These are phyloP conservation scores for Coemansia reversa DNA, from an alignment of 192 early-diverging fungal genomes.

Conservation along the genomic window DNA sequence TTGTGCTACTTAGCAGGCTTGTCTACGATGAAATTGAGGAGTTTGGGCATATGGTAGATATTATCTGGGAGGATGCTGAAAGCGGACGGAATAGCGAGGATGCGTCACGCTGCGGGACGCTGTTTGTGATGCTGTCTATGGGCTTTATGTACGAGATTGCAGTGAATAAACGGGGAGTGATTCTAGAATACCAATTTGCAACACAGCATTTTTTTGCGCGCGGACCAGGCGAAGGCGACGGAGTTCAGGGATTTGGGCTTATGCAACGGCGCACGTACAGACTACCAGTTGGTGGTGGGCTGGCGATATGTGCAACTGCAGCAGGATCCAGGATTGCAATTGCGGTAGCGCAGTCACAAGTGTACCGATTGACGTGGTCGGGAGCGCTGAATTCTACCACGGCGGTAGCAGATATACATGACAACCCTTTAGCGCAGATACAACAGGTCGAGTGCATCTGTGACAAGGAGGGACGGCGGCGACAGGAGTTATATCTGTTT, in stretches of 20 bases:
- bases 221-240: constrained; percentile 48
- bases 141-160: constrained; percentile 41
- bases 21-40: constrained; percentile 25
- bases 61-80: constrained; percentile 25
- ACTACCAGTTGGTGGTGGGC: constrained; percentile 19
- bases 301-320: constrained; percentile 24
- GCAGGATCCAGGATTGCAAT: constrained; percentile 15
- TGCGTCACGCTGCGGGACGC: constrained; percentile 4
- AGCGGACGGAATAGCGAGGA: neutral
- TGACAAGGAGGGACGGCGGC: constrained; percentile 3
- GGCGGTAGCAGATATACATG: constrained; percentile 17
- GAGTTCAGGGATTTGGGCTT: constrained; percentile 26
- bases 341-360: constrained; percentile 24
- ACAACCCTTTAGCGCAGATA: constrained; percentile 22
- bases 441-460: constrained; percentile 16
- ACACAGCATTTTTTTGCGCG: constrained; percentile 48
- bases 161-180: constrained; percentile 22
- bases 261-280: constrained; percentile 36
- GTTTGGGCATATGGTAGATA: constrained; percentile 43
- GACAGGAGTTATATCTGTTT: constrained; percentile 22
- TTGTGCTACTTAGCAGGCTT: constrained; percentile 43
- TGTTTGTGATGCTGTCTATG: constrained; percentile 31
- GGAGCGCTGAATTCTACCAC: constrained; percentile 18
- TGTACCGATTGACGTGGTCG: constrained; percentile 33
- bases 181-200: constrained; percentile 41